A percentile compares a stretch with the other conserved stretches of the same genome.
These are phyloP conservation scores for Tritrichomonas foetus DNA, from an alignment of 208 protist species.

Conservation along the genomic window DNA sequence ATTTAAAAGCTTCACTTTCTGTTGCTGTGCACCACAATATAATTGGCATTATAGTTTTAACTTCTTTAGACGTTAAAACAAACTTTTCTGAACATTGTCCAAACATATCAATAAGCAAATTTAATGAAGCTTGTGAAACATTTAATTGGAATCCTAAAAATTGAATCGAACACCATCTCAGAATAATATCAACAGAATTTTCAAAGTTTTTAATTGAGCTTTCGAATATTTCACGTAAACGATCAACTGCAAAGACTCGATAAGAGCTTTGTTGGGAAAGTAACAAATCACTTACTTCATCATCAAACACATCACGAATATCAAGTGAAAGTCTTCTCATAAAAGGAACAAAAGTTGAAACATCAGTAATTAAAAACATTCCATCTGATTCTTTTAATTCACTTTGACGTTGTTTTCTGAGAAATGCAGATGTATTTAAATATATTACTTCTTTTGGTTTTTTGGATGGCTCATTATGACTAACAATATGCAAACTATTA, in stretches of 20 bases:
- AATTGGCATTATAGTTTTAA: neutral
- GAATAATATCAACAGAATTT: neutral
- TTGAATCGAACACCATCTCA: neutral
- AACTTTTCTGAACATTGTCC: neutral
- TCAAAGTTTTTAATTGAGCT: neutral
- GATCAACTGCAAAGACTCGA: neutral
- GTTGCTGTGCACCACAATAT: constrained; percentile 16
- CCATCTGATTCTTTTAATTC: neutral
- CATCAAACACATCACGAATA: constrained; percentile 12
- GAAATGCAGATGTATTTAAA: neutral
- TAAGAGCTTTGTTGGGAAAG: neutral
- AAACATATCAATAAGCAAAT: neutral
- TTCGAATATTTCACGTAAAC: neutral
- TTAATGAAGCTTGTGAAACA: neutral
- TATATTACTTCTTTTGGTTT: neutral
- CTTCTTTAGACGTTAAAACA: neutral
- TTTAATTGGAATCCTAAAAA: neutral
- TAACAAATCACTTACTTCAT: neutral
- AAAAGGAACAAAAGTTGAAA: neutral
- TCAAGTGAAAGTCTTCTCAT: neutral
- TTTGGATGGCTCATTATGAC: neutral
- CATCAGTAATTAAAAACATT: neutral
- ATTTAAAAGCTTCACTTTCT: neutral
- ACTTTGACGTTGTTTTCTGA: neutral
- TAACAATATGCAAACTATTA: neutral